Conservation (phyloP, 345 rosid species). For the Euclidium syriacum region DNA sequence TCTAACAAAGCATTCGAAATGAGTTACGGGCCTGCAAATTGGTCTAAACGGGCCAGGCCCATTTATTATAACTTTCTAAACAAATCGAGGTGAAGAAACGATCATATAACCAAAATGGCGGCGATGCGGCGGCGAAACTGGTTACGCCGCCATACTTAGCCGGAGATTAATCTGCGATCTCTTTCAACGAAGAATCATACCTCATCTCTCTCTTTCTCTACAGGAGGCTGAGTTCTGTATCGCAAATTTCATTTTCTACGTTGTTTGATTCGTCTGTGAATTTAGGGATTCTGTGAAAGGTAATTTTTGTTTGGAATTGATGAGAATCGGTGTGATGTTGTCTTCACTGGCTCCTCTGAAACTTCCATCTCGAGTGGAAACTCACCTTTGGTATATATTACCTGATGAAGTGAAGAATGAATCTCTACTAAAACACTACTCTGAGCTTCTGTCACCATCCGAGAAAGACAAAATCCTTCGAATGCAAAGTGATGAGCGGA, state of each 20-base stretch:
- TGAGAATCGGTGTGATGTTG: slow-evolving; percentile 8
- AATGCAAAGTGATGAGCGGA: slow-evolving; percentile 44
- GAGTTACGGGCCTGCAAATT: neutral
- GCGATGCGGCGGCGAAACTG: neutral
- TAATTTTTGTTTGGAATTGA: neutral
- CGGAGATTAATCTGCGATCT: neutral
- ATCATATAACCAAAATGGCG: neutral
- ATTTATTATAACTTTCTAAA: neutral
- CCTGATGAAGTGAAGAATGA: slow-evolving; percentile 60
- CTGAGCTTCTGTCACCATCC: slow-evolving; percentile 54
- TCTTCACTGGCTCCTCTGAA: slow-evolving; percentile 37
- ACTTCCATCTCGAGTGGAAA: slow-evolving; percentile 56
- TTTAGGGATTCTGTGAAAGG: neutral
- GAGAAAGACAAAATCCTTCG: slow-evolving; percentile 49
- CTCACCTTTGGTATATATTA: slow-evolving; percentile 65
- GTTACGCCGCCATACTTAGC: neutral
- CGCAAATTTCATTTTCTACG: too few relatives aligned
- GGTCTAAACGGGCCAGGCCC: slow-evolving; percentile 10
- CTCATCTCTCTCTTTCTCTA: too few relatives aligned
- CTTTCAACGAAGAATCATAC: too few relatives aligned
- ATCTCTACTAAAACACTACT: slow-evolving; percentile 50
- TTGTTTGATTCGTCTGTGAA: neutral
- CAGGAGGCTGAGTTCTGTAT: too few relatives aligned
- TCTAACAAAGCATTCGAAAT: too few relatives aligned
- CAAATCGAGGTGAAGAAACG: neutral